Evolutionary conservation across 2,329 filamentous ascomycete species (phyloP), one percentile per base, ranked within the genome.

Genomic region (Cephalotrichum gorgonifer): DNA sequence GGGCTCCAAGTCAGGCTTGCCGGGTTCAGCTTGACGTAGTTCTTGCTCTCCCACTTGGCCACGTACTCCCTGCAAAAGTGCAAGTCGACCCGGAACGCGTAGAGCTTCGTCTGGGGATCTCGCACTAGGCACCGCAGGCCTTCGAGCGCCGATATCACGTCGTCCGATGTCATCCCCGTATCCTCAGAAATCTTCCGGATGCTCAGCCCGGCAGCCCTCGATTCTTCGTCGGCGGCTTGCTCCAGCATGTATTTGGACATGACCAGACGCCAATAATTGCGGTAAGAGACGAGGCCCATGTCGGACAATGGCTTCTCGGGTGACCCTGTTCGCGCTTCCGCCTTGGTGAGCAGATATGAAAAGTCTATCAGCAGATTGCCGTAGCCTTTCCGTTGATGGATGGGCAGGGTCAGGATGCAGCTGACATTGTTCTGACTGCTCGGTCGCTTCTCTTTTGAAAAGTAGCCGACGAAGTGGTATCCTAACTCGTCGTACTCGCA

Each of bases 391-490:
- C 94, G 84, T 69, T 96, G 91, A 62, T 97, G 93, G 49, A 97
- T 96, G 0, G 93, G 93, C 35, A 98, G 72, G 4, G 95, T 95
- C 44, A 98, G 71, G 57, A 98, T 98, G 65, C 93, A 98, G 8
- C 89, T 96, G 44, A 98, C 93, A 55, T 98, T 98, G 65, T 98
- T 97, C 57, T 90, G 85, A 53, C 89, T 95, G 64, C 88, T 91
- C 2, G 88, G 85, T 41, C 94, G 78, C 68, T 98, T 98, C 68
- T 98, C 93, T 64, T 98, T 98, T 46, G 93, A 97, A 60, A 98
- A 98, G 62, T 98, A 98, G n/a, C 93, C 93, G 25, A 97, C 91
- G 56, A 98, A 93, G 62, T 96, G 93, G 61, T 93, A 96, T 17
- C 91, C 91, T 17, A 85, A 79, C 50, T 93, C 85, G 60, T 96